These are phyloP conservation scores for Cadophora sp. DNA, from an alignment of 2,329 filamentous ascomycete genomes.

Conservation along the genomic window DNA sequence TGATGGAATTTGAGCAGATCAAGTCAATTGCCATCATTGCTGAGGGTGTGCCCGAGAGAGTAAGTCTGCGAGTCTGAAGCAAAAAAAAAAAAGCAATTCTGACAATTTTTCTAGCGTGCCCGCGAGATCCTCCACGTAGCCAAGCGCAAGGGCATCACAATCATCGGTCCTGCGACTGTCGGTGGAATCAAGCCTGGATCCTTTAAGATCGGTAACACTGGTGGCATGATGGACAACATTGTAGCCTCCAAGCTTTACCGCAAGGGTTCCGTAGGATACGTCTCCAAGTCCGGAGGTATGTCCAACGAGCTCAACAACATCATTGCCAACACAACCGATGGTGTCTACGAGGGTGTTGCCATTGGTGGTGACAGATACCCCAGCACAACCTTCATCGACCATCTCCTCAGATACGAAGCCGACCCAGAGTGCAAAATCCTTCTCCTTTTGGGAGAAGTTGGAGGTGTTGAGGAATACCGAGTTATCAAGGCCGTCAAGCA, in stretches of 20 bases:
- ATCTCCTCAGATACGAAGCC: slow-evolving; percentile 93
- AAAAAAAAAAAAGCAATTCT: slow-evolving; percentile 33
- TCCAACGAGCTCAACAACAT: slow-evolving; percentile 99
- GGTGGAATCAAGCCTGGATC: slow-evolving; percentile 99
- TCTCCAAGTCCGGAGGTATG: slow-evolving; percentile 99
- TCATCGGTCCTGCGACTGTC: slow-evolving; percentile 97
- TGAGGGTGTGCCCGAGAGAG: slow-evolving; percentile 97
- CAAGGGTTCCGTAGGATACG: slow-evolving; percentile 97
- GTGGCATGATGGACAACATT: slow-evolving; percentile 99
- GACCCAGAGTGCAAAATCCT: slow-evolving; percentile 99
- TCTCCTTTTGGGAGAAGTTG: slow-evolving; percentile 93
- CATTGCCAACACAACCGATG: slow-evolving; percentile 92
- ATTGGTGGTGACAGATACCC: slow-evolving; percentile 99
- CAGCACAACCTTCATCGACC: slow-evolving; percentile 99
- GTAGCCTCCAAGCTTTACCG: slow-evolving; percentile 99
- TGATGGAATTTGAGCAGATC: slow-evolving; percentile 97
- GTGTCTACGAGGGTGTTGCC: slow-evolving; percentile 98
- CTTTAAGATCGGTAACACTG: slow-evolving; percentile 99
- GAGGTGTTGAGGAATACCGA: slow-evolving; percentile 99
- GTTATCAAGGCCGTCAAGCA: slow-evolving; percentile 98
- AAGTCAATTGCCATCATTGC: slow-evolving; percentile 99
- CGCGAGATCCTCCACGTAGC: slow-evolving; percentile 97
- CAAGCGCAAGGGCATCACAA: slow-evolving; percentile 98
- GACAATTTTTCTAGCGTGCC: slow-evolving; percentile 69
- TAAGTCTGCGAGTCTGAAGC: slow-evolving; percentile 58